Evolutionary conservation across 192 early-diverging fungal genomes (phyloP).

Genomic region (Ramicandelaber brevisporus): DNA sequence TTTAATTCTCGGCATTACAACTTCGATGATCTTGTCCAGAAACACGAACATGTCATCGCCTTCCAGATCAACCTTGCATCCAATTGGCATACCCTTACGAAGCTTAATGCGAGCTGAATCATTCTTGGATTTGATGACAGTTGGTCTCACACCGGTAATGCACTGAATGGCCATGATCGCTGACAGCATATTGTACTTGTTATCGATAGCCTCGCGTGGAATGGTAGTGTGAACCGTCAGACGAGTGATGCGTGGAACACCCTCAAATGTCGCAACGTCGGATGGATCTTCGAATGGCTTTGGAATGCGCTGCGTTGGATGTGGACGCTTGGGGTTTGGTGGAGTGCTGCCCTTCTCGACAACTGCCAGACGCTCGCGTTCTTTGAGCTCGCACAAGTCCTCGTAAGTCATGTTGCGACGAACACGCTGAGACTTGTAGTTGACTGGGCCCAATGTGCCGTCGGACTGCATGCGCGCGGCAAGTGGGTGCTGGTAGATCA

Average conservation of each 20-base stretch:
- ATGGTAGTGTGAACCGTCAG: conserved; percentile 50
- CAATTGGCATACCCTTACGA: conserved; percentile 78
- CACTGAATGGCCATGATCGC: conserved; percentile 78
- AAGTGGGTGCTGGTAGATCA: conserved; percentile 46
- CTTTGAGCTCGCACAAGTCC: conserved; percentile 5
- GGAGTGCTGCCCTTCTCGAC: no score
- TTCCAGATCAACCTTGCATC: conserved; percentile 48
- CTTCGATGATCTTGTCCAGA: conserved; percentile 79
- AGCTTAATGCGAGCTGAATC: conserved; percentile 68
- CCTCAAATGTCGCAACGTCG: conserved; percentile 25
- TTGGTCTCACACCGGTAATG: conserved; percentile 56
- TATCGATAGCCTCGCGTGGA: conserved; percentile 61
- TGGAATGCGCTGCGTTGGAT: conserved; percentile 10
- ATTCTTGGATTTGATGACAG: conserved; percentile 51
- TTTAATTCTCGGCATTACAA: conserved; percentile 81
- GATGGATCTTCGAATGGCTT: no score
- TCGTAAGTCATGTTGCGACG: conserved; percentile 4
- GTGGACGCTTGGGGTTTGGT: conserved; percentile 18
- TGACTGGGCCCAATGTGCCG: conserved; percentile 6
- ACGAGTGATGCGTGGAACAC: conserved; percentile 38
- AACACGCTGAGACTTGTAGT: conserved; percentile 8
- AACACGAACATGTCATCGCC: conserved; percentile 81
- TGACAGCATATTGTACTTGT: conserved; percentile 70
- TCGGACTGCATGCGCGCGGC: conserved; percentile 12
- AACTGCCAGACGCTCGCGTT: no score